Evolutionary conservation across 2,329 filamentous ascomycete genomes (phyloP).

Genomic region (Pseudomassariella vexata): DNA sequence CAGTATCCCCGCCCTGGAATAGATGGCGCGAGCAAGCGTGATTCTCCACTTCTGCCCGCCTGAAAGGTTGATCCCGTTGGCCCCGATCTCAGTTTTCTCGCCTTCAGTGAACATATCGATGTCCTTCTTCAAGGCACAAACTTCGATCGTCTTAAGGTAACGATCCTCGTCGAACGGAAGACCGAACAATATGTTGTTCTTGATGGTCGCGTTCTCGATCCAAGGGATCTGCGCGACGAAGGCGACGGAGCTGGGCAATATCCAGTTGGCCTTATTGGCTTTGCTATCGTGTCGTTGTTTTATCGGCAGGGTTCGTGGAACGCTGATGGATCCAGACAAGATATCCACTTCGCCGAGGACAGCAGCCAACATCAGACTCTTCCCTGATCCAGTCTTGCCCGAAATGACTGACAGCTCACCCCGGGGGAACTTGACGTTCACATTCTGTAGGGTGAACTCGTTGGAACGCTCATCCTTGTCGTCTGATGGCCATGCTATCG

Average conservation of each 20-base stretch:
- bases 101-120: constrained; percentile 71
- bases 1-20: constrained; percentile 71
- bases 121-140: constrained; percentile 71
- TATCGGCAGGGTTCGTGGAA: constrained; percentile 43
- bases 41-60: constrained; percentile 82
- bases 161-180: constrained; percentile 63
- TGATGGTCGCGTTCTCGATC: constrained; percentile 78
- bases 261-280: constrained; percentile 62
- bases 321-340: constrained; percentile 53
- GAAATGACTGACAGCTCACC: constrained; percentile 69
- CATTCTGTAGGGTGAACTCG: constrained; percentile 58
- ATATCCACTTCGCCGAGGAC: constrained; percentile 73
- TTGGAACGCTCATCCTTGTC: constrained; percentile 49
- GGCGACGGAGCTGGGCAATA: constrained; percentile 62
- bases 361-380: constrained; percentile 67
- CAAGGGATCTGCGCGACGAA: constrained; percentile 77
- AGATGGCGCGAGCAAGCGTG: constrained; percentile 72
- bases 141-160: constrained; percentile 64
- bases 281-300: constrained; percentile 54
- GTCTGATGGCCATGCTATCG: constrained; percentile 70
- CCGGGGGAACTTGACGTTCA: constrained; percentile 61
- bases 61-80: constrained; percentile 78
- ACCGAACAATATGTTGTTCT: constrained; percentile 74
- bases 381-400: constrained; percentile 72
- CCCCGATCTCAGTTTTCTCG: constrained; percentile 75